These are phyloP conservation scores for Rutstroemia sp. DNA, from an alignment of 2,329 filamentous ascomycete genomes.

Conservation along the genomic window DNA sequence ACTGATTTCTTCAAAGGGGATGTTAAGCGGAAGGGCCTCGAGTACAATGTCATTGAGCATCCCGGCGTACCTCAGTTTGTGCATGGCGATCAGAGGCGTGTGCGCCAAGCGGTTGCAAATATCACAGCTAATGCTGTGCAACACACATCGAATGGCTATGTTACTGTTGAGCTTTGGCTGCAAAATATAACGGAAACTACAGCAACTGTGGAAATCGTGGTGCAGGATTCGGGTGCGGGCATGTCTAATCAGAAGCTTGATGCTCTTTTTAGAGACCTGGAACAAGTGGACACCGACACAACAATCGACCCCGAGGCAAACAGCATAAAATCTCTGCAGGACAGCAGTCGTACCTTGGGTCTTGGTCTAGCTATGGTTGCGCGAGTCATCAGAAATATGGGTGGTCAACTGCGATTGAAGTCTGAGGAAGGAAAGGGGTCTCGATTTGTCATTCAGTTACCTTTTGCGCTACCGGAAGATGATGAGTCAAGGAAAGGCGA, in stretches of 20 bases:
- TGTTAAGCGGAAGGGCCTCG: constrained; percentile 66
- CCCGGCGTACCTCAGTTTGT: constrained; percentile 63
- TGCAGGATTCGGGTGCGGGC: constrained; percentile 68
- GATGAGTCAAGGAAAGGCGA: constrained; percentile 3
- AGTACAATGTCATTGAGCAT: constrained; percentile 60
- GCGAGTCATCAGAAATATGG: constrained; percentile 81
- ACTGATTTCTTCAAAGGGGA: constrained; percentile 68
- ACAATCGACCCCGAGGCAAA: constrained; percentile 25
- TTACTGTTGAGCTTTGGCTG: constrained; percentile 65
- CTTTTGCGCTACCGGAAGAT: constrained; percentile 56
- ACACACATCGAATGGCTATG: constrained; percentile 59
- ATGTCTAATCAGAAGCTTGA: constrained; percentile 57
- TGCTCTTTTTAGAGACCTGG: constrained; percentile 49
- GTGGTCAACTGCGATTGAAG: constrained; percentile 76
- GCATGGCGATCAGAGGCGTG: constrained; percentile 68
- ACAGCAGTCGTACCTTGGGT: constrained; percentile 52
- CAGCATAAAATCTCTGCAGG: constrained; percentile 15
- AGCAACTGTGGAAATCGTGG: constrained; percentile 64
- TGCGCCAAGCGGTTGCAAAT: constrained; percentile 80
- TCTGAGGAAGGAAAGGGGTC: constrained; percentile 79
- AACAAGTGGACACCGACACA: constrained; percentile 45
- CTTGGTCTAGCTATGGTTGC: constrained; percentile 85
- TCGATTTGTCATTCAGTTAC: constrained; percentile 71
- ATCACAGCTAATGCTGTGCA: constrained; percentile 80
- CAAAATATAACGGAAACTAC: constrained; percentile 43